A percentile compares a stretch with the other conserved stretches of the same genome.
Evolutionary conservation across 2,329 filamentous ascomycete genomes (phyloP).

Genomic region (Akanthomyces muscarius): DNA sequence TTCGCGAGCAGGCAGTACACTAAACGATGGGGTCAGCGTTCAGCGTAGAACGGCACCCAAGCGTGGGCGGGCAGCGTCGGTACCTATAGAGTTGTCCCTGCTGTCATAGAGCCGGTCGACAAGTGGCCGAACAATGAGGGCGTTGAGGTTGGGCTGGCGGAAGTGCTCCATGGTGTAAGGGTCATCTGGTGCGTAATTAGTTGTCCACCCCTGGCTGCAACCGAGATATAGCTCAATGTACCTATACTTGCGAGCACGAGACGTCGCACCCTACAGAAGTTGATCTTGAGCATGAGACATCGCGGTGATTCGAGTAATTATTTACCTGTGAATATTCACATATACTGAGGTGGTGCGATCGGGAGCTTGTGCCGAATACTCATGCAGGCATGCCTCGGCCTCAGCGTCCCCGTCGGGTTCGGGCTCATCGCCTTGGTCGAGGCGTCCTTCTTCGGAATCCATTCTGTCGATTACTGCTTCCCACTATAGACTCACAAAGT

Average conservation of each 20-base stretch:
- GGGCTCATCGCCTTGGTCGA: constrained; percentile 1
- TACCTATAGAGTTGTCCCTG: constrained; percentile 57
- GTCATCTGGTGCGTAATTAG: constrained; percentile 26
- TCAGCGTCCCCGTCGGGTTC: constrained; percentile 1
- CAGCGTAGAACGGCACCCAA: neutral
- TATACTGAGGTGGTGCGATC: constrained; percentile 13
- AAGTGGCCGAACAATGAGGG: constrained; percentile 57
- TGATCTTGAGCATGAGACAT: neutral
- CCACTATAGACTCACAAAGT: neutral
- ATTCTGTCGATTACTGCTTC: neutral
- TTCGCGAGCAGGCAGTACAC: constrained; percentile 72
- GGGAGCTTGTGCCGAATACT: neutral
- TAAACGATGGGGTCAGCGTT: constrained; percentile 24
- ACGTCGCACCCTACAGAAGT: constrained; percentile 16
- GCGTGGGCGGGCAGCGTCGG: constrained; percentile 12
- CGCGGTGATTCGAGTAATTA: neutral
- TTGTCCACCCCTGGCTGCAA: neutral
- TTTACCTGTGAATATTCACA: constrained; percentile 20
- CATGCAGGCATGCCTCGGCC: neutral
- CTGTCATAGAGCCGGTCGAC: constrained; percentile 61
- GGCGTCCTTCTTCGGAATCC: neutral
- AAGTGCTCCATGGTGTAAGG: constrained; percentile 51
- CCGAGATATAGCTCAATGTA: constrained; percentile 3
- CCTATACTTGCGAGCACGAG: constrained; percentile 21
- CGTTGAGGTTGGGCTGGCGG: constrained; percentile 61